A percentile compares a stretch with the other conserved stretches of the same genome.
Evolutionary conservation across 169 alveolate species (phyloP).

Genomic region (Plasmodium ovale): DNA sequence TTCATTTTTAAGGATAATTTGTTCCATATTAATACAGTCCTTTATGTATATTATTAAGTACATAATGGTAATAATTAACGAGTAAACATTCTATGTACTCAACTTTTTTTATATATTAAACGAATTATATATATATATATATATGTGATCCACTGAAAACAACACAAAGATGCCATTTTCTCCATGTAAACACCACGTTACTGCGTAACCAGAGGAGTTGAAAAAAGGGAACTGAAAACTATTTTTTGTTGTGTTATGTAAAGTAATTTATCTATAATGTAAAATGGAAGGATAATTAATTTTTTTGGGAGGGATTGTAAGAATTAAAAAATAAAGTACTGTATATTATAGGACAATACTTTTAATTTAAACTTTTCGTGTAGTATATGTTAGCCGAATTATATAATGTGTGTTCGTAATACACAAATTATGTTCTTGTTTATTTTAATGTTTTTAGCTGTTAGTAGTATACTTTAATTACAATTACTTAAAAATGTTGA

Average conservation of each 20-base stretch:
- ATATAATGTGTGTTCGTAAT: slow-evolving; percentile 10
- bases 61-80: no score
- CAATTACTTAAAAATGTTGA: not conserved
- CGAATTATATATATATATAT: no score
- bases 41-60: no score
- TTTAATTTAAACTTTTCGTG: not conserved
- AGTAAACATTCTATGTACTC: no score
- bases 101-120: no score
- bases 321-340: slow-evolving; percentile 2
- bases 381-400: not conserved
- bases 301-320: not conserved
- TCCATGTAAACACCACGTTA: not conserved
- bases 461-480: not conserved
- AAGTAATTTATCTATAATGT: slow-evolving; percentile 7
- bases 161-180: no score
- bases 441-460: slow-evolving; percentile 6
- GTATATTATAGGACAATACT: slow-evolving; percentile 5
- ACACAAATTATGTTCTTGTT: slow-evolving; percentile 3
- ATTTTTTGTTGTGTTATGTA: not conserved
- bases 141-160: no score
- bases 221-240: slow-evolving; percentile 4
- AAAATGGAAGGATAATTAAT: not conserved
- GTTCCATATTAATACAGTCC: no score
- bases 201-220: not conserved
- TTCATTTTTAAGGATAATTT: no score